Conservation (phyloP, 768 basidiomycete genomes). For the Boletellus sp. region DNA sequence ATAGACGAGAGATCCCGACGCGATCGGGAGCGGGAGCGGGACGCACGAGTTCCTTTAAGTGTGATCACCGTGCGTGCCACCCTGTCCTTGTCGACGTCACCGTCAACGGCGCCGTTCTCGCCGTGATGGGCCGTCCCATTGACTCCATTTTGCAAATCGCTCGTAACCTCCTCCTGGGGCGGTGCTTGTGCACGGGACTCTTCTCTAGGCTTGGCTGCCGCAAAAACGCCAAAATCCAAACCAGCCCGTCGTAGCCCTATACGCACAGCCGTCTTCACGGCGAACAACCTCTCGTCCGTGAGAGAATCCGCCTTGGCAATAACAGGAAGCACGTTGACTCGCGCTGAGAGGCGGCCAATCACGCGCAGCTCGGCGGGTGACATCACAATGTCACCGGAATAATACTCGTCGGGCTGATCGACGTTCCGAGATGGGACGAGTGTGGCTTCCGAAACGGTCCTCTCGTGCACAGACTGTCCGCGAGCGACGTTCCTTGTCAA, state of each 20-base stretch:
- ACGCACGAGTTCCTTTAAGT: conserved; percentile 42
- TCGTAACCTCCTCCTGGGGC: conserved; percentile 13
- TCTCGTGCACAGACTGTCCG: conserved; percentile 45
- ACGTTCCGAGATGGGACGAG: conserved; percentile 48
- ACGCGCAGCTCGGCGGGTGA: conserved; percentile 76
- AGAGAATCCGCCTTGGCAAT: conserved; percentile 79
- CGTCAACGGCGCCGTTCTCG: conserved; percentile 33
- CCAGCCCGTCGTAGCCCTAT: conserved; percentile 61
- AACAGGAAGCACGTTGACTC: conserved; percentile 79
- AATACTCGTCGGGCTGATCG: conserved; percentile 47
- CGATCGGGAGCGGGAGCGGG: conserved; percentile 70
- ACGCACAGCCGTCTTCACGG: conserved; percentile 71
- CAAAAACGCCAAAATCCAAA: conserved; percentile 77
- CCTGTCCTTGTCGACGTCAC: conserved; percentile 50
- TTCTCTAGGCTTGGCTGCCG: conserved; percentile 35
- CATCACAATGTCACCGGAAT: conserved; percentile 55
- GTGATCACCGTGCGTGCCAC: conserved; percentile 74
- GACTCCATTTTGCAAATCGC: conserved; percentile 26
- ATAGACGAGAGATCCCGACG: conserved; percentile 63
- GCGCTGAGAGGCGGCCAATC: conserved; percentile 67
- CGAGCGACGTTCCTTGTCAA: conserved; percentile 52
- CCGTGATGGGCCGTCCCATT: conserved; percentile 30
- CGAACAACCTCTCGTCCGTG: conserved; percentile 69
- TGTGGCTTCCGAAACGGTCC: conserved; percentile 64
- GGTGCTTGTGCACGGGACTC: conserved; percentile 9